Conservation (phyloP, 2,329 filamentous ascomycete genomes). For the Talaromyces pinophilus region DNA sequence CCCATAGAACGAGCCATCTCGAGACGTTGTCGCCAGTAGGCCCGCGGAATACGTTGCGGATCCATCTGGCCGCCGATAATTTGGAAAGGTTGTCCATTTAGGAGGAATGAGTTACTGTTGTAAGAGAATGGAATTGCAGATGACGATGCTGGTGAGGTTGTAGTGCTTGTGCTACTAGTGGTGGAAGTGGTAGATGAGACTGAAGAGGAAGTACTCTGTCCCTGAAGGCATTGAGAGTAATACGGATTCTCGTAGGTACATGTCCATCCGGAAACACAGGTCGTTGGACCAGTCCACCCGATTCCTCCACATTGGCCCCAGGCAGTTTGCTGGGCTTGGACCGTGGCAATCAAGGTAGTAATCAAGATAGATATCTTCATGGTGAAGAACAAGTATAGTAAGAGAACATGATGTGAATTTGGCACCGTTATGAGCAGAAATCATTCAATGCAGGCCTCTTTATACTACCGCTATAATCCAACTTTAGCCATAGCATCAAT, state of each 20-base stretch:
- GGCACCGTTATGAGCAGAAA: not conserved
- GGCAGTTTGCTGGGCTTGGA: not conserved
- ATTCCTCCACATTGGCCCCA: constrained; percentile 2
- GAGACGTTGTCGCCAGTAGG: too few species aligned
- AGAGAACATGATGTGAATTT: not conserved
- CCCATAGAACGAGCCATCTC: too few species aligned
- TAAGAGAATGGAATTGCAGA: too few species aligned
- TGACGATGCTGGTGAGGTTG: constrained; percentile 5
- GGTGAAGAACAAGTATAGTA: not conserved
- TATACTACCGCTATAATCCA: not conserved
- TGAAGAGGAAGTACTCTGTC: not conserved
- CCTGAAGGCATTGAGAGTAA: constrained; percentile 2
- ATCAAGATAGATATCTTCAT: not conserved
- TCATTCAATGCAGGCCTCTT: not conserved
- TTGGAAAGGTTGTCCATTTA: too few species aligned
- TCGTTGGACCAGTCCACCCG: not conserved
- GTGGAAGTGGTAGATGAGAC: not conserved
- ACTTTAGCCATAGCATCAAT: not conserved
- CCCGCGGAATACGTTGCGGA: too few species aligned
- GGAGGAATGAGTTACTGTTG: too few species aligned
- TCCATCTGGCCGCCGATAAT: too few species aligned
- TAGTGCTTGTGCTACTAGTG: not conserved
- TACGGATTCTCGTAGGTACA: not conserved
- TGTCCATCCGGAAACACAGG: not conserved
- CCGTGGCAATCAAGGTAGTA: not conserved